These are phyloP conservation scores for Suillus ampliporus DNA, from an alignment of 768 basidiomycete genomes.

Conservation along the genomic window DNA sequence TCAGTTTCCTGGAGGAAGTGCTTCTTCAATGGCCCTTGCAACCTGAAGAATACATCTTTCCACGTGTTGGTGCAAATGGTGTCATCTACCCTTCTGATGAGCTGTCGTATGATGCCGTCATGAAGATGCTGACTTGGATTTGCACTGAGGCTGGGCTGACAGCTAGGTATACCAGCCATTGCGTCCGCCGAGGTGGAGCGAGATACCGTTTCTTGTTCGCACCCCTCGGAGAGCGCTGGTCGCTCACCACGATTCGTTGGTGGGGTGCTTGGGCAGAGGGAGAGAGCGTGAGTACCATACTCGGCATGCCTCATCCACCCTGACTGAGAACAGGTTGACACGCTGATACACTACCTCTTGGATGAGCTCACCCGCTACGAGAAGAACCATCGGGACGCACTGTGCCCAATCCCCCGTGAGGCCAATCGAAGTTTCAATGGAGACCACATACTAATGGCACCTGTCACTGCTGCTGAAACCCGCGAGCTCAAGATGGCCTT, in stretches of 20 bases:
- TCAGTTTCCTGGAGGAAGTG: conserved; percentile 32
- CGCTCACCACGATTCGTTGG: conserved; percentile 40
- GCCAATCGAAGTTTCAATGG: conserved; percentile 34
- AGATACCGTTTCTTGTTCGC: conserved; percentile 48
- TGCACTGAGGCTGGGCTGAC: conserved; percentile 22
- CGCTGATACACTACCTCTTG: conserved; percentile 42
- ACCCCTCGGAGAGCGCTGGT: conserved; percentile 41
- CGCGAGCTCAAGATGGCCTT: conserved; percentile 14
- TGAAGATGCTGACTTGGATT: conserved; percentile 14
- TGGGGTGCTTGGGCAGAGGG: conserved; percentile 42
- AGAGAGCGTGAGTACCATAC: conserved; percentile 1
- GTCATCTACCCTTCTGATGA: conserved; percentile 26
- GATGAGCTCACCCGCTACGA: conserved; percentile 40
- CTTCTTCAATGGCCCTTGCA: not conserved
- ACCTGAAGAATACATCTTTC: conserved; percentile 38
- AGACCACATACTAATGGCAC: conserved; percentile 22
- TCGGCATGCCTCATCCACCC: not conserved
- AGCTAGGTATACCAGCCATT: conserved; percentile 38
- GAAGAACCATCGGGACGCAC: conserved; percentile 32
- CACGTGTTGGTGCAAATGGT: conserved; percentile 31
- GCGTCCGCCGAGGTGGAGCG: conserved; percentile 42
- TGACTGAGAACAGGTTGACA: conserved; percentile 33
- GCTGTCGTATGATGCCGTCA: conserved; percentile 21
- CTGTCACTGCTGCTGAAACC: conserved; percentile 27
- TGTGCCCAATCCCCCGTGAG: conserved; percentile 31